These are phyloP conservation scores for Phytophthora syringae DNA, from an alignment of 352 stramenopile species.

Conservation along the genomic window DNA sequence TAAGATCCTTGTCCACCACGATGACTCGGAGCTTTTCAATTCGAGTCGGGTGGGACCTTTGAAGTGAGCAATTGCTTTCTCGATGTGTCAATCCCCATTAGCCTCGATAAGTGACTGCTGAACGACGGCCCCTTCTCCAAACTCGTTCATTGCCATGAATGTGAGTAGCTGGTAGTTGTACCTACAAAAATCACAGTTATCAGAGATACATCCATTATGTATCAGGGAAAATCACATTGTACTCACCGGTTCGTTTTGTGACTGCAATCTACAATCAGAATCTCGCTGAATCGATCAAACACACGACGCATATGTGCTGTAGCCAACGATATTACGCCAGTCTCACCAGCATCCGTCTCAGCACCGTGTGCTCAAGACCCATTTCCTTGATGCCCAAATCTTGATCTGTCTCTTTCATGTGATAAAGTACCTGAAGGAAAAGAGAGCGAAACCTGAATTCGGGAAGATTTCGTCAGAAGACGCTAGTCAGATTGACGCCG, in stretches of 20 bases:
- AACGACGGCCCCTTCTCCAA: not conserved
- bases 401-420: slow-evolving; percentile 13
- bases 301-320: slow-evolving; percentile 6
- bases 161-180: slow-evolving; percentile 28
- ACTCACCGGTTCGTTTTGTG: too few species aligned
- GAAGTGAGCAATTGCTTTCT: not conserved
- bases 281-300: slow-evolving; percentile 13
- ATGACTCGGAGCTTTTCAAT: too few species aligned
- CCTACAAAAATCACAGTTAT: slow-evolving; percentile 3
- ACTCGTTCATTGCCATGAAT: slow-evolving; percentile 26
- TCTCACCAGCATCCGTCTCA: slow-evolving; percentile 1
- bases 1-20: too few species aligned
- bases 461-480: not conserved
- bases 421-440: slow-evolving; percentile 29
- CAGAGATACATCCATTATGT: too few species aligned
- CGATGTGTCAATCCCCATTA: slow-evolving; percentile 27
- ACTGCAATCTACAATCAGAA: slow-evolving; percentile 17
- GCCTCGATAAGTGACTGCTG: slow-evolving; percentile 16
- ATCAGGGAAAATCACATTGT: too few species aligned
- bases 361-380: not conserved
- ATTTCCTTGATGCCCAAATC: not conserved
- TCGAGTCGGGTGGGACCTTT: too few species aligned
- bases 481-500: not conserved
- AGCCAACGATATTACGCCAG: slow-evolving; percentile 9
- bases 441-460: not conserved